A percentile compares a stretch with the other conserved stretches of the same genome.
Conservation (phyloP, 2,329 filamentous ascomycete species). For the Trichoderma semiorbis region DNA sequence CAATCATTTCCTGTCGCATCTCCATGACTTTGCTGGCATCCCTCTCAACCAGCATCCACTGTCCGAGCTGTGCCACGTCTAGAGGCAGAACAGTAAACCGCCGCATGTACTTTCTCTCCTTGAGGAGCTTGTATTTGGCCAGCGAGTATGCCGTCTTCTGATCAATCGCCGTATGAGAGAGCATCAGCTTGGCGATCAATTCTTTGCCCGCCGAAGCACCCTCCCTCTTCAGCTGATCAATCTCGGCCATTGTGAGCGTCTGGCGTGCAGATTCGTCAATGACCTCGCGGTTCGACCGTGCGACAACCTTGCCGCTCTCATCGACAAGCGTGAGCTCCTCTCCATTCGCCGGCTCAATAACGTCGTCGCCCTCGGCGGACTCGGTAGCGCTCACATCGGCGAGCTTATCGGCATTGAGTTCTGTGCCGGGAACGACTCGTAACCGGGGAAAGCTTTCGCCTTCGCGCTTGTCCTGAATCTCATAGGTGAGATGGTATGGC, state of each 20-base stretch:
- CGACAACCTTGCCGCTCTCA: slow-evolving; percentile 44
- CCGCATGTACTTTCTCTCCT: slow-evolving; percentile 89
- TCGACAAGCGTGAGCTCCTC: slow-evolving; percentile 43
- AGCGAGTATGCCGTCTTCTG: slow-evolving; percentile 93
- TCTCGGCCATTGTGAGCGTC: slow-evolving; percentile 70
- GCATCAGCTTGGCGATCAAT: slow-evolving; percentile 86
- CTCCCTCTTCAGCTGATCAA: slow-evolving; percentile 70
- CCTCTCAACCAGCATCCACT: slow-evolving; percentile 76
- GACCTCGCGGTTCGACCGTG: slow-evolving; percentile 56
- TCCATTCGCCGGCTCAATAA: slow-evolving; percentile 36
- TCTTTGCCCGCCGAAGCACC: slow-evolving; percentile 79
- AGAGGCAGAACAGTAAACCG: slow-evolving; percentile 82
- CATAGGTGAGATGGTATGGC: slow-evolving; percentile 88
- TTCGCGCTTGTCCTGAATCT: slow-evolving; percentile 70
- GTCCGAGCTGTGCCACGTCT: slow-evolving; percentile 70
- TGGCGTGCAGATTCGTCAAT: slow-evolving; percentile 66
- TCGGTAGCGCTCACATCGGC: slow-evolving; percentile 38
- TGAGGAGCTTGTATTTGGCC: slow-evolving; percentile 93
- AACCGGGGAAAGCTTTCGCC: slow-evolving; percentile 65
- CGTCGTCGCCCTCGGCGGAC: slow-evolving; percentile 41
- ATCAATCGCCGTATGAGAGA: slow-evolving; percentile 83
- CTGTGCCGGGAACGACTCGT: slow-evolving; percentile 73
- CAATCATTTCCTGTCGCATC: slow-evolving; percentile 78
- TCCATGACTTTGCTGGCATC: slow-evolving; percentile 81
- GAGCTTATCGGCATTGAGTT: slow-evolving; percentile 79